Base-by-base conservation (phyloP, 352 stramenopile genomes). In the Hyaloperonospora brassicae region DNA sequence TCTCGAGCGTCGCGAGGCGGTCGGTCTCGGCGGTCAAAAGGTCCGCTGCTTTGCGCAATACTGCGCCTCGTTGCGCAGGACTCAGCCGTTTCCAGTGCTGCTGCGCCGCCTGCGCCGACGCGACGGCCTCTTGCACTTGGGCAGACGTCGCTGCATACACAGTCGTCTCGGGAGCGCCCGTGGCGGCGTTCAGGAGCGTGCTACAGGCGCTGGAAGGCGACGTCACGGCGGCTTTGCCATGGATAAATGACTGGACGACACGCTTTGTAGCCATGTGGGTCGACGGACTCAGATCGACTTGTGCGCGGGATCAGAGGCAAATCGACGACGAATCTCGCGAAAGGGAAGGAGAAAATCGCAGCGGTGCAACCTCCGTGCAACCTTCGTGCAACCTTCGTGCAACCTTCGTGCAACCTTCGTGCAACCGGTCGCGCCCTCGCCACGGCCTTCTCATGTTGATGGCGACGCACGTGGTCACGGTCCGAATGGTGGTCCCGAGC, bases 1-100 rank as follows among this genome's bases (percentile, higher is more conserved):
- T 87, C 64, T 94, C 84, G 9, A 93, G 63, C 7, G 50, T 64
- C 22, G 84, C 81, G 52, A 94, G 74, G 27, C 85, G 68, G 31
- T 87, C 73, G 48, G 72, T 89, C 30, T 71, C 55, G 1, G 59
- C 17, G n/a, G 69, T 80, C 13, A 94, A 30, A 17, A 91, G 66
- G 48, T 86, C 69, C 2, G 75, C 81, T 0, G 79, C 66, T 41
- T 76, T 74, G 40, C 81, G 77, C 21, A 92, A 57, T 35, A 89
- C 73, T 0, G 74, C 65, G 21, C 76, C 79, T 34, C 81, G 81
- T 47, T 89, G 64, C 0, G 79, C 66, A 1, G 84, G 79, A 12
- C 79, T 73, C 25, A 76, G 61, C n/a, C 57, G 55, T 34, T 68
- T 73, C 84, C 84, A 94, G 39, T 89, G 71, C 1, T 45, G 43